A percentile compares a stretch with the other conserved stretches of the same genome.
phyloP scores from a whole-genome alignment of 176 grass and related monocot species.

The Leersia perrieri region DNA sequence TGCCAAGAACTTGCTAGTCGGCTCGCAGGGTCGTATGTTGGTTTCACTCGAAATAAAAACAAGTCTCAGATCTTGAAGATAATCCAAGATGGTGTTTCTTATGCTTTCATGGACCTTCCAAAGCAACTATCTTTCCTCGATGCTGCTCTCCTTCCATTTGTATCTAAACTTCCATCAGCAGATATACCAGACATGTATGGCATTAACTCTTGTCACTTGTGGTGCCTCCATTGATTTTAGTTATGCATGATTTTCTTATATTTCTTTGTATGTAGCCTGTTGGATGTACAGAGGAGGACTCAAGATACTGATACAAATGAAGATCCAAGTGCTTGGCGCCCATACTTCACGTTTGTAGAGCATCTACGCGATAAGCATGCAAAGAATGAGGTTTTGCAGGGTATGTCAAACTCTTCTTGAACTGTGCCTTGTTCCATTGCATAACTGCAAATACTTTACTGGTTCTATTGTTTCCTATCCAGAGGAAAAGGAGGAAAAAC shows the following conservation, averaged over 20 bases:
- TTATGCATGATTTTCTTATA: slow-evolving; percentile 22
- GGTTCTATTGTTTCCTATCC: slow-evolving; percentile 33
- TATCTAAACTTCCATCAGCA: slow-evolving; percentile 65
- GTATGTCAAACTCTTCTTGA: slow-evolving; percentile 33
- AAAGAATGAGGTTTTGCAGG: slow-evolving; percentile 72
- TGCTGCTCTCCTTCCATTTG: slow-evolving; percentile 75
- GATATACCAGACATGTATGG: slow-evolving; percentile 91
- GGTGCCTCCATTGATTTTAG: slow-evolving; percentile 21
- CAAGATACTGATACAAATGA: slow-evolving; percentile 56
- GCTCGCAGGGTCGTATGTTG: slow-evolving; percentile 69
- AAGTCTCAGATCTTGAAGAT: slow-evolving; percentile 87
- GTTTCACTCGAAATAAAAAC: slow-evolving; percentile 61
- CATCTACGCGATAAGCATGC: slow-evolving; percentile 59
- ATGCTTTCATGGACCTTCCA: slow-evolving; percentile 69
- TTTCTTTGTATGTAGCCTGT: slow-evolving; percentile 52
- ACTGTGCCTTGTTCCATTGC: neutral
- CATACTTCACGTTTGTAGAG: slow-evolving; percentile 67
- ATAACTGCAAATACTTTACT: neutral
- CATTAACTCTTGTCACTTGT: slow-evolving; percentile 21
- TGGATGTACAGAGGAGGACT: slow-evolving; percentile 68
- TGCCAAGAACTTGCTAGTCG: slow-evolving; percentile 84
- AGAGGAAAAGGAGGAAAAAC: slow-evolving; percentile 85
- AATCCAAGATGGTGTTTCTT: slow-evolving; percentile 67
- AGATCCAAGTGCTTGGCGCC: slow-evolving; percentile 65
- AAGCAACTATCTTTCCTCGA: slow-evolving; percentile 77